Evolutionary conservation across 139 green algal species (phyloP).

Genomic region (Chlorella sp.): DNA sequence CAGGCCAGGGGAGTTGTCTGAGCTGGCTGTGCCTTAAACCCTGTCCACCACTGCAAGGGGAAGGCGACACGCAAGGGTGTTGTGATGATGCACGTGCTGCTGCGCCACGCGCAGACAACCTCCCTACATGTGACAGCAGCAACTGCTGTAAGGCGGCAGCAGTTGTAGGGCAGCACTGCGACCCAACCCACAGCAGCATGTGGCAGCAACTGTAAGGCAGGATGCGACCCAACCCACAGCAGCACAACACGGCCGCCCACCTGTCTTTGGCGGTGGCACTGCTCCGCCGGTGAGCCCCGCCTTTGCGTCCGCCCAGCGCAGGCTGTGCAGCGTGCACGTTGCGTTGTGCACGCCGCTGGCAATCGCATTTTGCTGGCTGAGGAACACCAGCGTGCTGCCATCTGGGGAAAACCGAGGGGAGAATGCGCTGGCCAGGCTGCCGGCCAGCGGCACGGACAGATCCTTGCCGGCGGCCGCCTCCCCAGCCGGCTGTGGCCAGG

Average conservation of each 20-base stretch:
- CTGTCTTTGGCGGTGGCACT: conserved; percentile 1
- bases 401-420: conserved; percentile 74
- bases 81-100: too few species aligned
- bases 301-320: conserved; percentile 56
- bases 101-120: too few species aligned
- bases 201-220: too few species aligned
- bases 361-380: conserved; percentile 73
- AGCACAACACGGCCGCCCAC: neutral
- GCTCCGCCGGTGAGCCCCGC: neutral
- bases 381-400: conserved; percentile 72
- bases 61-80: neutral
- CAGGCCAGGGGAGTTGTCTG: too few species aligned
- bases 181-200: neutral
- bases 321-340: conserved; percentile 67
- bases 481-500: conserved; percentile 25
- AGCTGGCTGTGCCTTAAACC: too few species aligned
- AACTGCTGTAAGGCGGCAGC: too few species aligned
- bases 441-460: conserved; percentile 18
- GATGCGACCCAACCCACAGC: neutral
- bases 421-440: conserved; percentile 49
- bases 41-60: neutral
- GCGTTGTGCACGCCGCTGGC: conserved; percentile 73
- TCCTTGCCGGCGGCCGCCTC: neutral
- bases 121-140: too few species aligned
- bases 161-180: too few species aligned